These are phyloP conservation scores for Xylariaceae sp. DNA, from an alignment of 2,329 filamentous ascomycete species.

Conservation along the genomic window DNA sequence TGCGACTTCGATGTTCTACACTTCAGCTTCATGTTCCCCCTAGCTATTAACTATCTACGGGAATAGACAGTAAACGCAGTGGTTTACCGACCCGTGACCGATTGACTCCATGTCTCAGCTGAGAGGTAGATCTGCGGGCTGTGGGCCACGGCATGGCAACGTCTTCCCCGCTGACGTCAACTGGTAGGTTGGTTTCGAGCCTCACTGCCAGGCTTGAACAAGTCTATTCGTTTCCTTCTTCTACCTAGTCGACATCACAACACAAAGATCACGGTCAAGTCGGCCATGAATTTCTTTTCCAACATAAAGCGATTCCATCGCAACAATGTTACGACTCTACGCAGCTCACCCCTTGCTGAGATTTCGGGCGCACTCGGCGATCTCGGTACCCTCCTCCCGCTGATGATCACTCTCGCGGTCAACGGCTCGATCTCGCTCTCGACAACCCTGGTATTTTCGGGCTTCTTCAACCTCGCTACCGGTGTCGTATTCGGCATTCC, in stretches of 20 bases:
- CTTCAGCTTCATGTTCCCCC: too few relatives aligned
- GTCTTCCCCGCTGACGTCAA: conserved; percentile 15
- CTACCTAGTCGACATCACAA: neutral
- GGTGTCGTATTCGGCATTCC: conserved; percentile 85
- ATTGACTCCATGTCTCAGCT: conserved; percentile 16
- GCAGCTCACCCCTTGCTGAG: conserved; percentile 61
- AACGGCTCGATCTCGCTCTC: conserved; percentile 79
- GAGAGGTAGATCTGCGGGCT: too few relatives aligned
- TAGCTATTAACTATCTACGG: too few relatives aligned
- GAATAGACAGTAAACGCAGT: too few relatives aligned
- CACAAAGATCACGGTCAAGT: neutral
- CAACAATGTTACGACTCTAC: conserved; percentile 54
- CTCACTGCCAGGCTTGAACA: neutral
- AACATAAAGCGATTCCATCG: conserved; percentile 41
- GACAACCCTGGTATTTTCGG: conserved; percentile 85
- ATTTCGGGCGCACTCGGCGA: conserved; percentile 84
- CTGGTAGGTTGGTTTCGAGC: neutral
- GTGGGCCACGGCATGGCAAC: conserved; percentile 5
- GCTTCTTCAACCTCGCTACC: conserved; percentile 82
- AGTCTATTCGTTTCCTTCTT: neutral
- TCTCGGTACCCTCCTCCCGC: conserved; percentile 71
- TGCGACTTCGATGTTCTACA: too few relatives aligned
- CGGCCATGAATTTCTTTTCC: conserved; percentile 31
- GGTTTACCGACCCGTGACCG: too few relatives aligned
- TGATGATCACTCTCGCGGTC: conserved; percentile 79